A percentile compares a stretch with the other conserved stretches of the same genome.
These are phyloP conservation scores for Fraxinus quadrangulata DNA, from an alignment of 257 asterid species.

Conservation along the genomic window DNA sequence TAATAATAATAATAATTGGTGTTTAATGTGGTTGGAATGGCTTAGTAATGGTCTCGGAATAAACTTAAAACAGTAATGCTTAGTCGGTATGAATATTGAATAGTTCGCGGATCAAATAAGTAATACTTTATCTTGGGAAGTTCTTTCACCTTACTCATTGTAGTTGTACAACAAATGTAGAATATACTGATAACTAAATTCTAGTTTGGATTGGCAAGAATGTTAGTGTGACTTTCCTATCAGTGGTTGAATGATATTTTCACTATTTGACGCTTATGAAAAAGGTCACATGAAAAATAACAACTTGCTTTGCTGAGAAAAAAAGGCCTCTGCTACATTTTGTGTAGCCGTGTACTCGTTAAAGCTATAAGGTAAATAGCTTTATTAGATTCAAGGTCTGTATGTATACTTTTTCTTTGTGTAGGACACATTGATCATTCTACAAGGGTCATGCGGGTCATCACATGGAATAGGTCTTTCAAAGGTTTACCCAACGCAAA, in stretches of 20 bases:
- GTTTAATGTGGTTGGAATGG: slow-evolving; percentile 6
- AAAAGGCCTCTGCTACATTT: too few species aligned
- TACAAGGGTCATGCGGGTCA: slow-evolving; percentile 91
- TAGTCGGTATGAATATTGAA: slow-evolving; percentile 5
- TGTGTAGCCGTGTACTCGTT: too few species aligned
- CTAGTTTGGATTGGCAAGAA: neutral
- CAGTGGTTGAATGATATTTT: neutral
- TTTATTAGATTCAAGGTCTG: neutral
- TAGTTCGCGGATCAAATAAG: slow-evolving; percentile 18
- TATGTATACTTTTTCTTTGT: slow-evolving; percentile 18
- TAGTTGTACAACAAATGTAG: neutral
- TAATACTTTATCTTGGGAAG: neutral
- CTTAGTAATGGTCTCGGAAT: too few species aligned
- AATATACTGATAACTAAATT: neutral
- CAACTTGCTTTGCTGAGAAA: too few species aligned
- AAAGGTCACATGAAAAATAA: too few species aligned
- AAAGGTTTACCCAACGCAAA: slow-evolving; percentile 65
- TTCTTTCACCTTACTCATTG: slow-evolving; percentile 1
- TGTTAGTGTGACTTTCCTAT: neutral
- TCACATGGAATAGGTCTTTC: slow-evolving; percentile 96
- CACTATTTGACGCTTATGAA: neutral
- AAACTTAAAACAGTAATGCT: neutral
- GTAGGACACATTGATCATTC: slow-evolving; percentile 95
- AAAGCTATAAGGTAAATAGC: too few species aligned
- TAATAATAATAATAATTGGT: neutral